Evolutionary conservation across 345 rosid species (phyloP), one percentile per base, ranked within the genome.

Genomic region (Heritiera fomes): DNA sequence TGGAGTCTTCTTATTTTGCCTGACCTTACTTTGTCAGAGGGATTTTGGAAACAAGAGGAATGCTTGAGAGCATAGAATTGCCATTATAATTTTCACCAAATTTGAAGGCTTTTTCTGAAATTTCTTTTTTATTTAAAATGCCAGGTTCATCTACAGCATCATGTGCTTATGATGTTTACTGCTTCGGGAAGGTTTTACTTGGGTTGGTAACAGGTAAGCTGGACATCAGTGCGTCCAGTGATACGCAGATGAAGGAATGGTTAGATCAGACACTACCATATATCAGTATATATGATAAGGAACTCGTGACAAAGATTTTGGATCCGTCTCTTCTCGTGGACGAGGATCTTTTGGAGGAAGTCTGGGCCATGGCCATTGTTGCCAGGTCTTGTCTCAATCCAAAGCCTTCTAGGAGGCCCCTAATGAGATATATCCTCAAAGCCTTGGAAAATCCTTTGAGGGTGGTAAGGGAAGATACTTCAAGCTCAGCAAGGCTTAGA

Each of bases 301-400:
- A 92, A 69, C 95, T 94, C n/a, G 91, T 96, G 73, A 91, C 87
- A 11, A 96, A 92, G 86, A 94, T 96, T 53, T 80, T 96, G 46
- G 98, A 96, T 82, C 99, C 98, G 14, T 89, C 94, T 17, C 84
- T 96, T 17, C 87, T 96, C 15, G 90, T 96, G 4, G 98, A 96
- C 17, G 99, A 96, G 75, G 99, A 96, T 80, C 86, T 94, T 4
- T 81, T 96, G 56, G 99, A 96, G 83, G 99, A 96, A 87, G 98
- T 96, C 34, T 96, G 99, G 99, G 98, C 99, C 5, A 94, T 96
- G 97, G 98, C 98, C 3, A 90, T 96, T 76, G 90, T 96, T 11
- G 98, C 99, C 5, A 87, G 92, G 80, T 96, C 99, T 67, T 96
- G 98, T 87, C 89, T 96, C 71, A 94, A 96, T 82, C 95, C 97